Evolutionary conservation across 805 yeast genomes (phyloP).

Genomic region (Yarrowia sp.): DNA sequence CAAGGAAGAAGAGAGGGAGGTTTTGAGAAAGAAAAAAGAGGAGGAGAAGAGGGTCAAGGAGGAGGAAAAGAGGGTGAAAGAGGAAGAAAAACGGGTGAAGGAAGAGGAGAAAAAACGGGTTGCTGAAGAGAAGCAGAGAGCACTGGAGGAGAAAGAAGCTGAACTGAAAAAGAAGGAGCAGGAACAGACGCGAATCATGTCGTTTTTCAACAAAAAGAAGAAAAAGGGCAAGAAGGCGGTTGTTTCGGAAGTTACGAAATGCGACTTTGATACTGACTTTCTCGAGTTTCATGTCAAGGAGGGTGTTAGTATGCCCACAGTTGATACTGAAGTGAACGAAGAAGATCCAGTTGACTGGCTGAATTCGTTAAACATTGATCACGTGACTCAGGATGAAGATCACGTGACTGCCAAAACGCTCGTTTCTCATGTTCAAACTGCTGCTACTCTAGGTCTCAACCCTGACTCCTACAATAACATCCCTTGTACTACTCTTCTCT

Average conservation of each 20-base stretch:
- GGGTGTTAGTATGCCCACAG: neutral
- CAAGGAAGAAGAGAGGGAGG: neutral
- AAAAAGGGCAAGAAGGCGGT: neutral
- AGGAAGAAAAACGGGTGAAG: neutral
- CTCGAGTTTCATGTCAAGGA: conserved; percentile 11
- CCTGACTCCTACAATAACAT: neutral
- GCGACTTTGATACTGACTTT: conserved; percentile 8
- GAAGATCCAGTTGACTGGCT: conserved; percentile 9
- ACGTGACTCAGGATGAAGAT: neutral
- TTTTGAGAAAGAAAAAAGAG: neutral
- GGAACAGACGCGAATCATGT: conserved; percentile 19
- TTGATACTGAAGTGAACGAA: neutral
- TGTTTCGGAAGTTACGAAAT: neutral
- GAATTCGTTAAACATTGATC: neutral
- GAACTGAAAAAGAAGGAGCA: conserved; percentile 17
- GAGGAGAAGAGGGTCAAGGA: neutral
- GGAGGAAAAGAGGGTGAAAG: neutral
- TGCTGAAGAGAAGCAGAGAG: neutral
- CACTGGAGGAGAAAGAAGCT: neutral
- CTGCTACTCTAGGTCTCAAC: conserved; percentile 15
- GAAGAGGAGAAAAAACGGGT: neutral
- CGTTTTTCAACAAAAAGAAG: conserved; percentile 16
- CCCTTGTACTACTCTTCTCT: neutral
- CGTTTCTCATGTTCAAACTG: conserved; percentile 13
- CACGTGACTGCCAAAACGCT: neutral